These are phyloP conservation scores for Penicillium coprophilum DNA, from an alignment of 495 filamentous ascomycete genomes.

Conservation along the genomic window DNA sequence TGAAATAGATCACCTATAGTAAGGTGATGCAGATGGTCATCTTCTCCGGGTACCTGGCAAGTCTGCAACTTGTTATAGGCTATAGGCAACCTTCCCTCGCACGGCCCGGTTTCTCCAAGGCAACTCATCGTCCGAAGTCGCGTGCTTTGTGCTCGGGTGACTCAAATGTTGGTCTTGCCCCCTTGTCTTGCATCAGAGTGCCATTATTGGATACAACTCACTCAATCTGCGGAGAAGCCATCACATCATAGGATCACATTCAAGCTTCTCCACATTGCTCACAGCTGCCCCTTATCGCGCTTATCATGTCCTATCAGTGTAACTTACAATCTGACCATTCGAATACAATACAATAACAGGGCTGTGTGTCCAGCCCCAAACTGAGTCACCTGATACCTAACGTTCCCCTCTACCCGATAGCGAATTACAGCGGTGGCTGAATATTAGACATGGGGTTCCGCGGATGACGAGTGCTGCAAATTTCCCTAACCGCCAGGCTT, in stretches of 20 bases:
- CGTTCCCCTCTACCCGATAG: conserved; percentile 19
- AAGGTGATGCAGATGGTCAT: not conserved
- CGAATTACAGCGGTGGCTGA: conserved; percentile 16
- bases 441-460: conserved; percentile 7
- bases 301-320: conserved; percentile 12
- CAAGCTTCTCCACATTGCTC: conserved; percentile 11
- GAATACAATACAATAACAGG: not conserved
- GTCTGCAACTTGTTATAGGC: conserved; percentile 1
- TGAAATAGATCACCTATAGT: not conserved
- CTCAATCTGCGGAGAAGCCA: conserved; percentile 11
- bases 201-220: conserved; percentile 12
- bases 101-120: conserved; percentile 22
- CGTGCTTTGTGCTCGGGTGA: conserved; percentile 30
- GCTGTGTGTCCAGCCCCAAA: conserved; percentile 12
- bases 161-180: conserved; percentile 4
- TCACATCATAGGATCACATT: conserved; percentile 10
- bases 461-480: conserved; percentile 11
- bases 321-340: not conserved
- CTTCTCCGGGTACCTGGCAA: conserved; percentile 32
- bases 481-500: conserved; percentile 1
- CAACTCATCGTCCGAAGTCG: conserved; percentile 32
- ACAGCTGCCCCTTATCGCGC: conserved; percentile 14
- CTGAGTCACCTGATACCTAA: conserved; percentile 26
- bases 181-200: conserved; percentile 4
- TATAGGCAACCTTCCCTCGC: conserved; percentile 11